Percentiles rank a stretch among this genome's conserved stretches.
phyloP scores from a whole-genome alignment of 139 green algal genomes.

The Zygnema circumcarinatum region DNA sequence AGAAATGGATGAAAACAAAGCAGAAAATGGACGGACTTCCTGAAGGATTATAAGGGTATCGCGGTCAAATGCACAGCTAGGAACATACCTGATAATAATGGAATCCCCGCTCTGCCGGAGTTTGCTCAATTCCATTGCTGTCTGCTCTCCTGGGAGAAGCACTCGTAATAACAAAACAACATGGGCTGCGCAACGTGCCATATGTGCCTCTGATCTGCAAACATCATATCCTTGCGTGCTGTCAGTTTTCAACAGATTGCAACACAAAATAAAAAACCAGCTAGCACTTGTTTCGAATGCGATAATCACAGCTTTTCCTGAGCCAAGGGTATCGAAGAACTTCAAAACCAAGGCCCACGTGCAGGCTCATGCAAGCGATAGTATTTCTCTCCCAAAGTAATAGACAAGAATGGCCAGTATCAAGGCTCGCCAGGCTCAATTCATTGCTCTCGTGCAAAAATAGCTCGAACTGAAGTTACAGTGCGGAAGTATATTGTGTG shows the following conservation, averaged over 20 bases:
- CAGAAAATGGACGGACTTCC: too few species aligned
- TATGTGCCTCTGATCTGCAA: not conserved
- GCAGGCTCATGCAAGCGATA: not conserved
- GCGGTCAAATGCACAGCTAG: not conserved
- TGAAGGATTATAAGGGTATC: too few species aligned
- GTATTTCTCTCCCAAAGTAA: not conserved
- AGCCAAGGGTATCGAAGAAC: too few species aligned
- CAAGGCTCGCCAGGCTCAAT: too few species aligned
- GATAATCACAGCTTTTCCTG: not conserved
- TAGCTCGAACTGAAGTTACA: too few species aligned
- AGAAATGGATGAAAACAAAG: too few species aligned
- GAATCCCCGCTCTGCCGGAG: not conserved
- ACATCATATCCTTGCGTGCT: not conserved
- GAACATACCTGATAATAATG: not conserved
- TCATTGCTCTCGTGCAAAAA: too few species aligned
- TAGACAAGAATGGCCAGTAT: too few species aligned
- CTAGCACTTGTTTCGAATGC: not conserved
- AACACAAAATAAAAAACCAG: not conserved
- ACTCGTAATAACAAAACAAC: not conserved
- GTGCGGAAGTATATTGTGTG: too few species aligned
- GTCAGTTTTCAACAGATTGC: not conserved
- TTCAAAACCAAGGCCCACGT: not conserved
- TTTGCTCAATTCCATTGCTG: not conserved
- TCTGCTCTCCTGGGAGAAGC: not conserved
- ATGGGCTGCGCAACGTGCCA: not conserved